Evolutionary conservation across 768 basidiomycete species (phyloP).

Genomic region (Pulveroboletus sp.): DNA sequence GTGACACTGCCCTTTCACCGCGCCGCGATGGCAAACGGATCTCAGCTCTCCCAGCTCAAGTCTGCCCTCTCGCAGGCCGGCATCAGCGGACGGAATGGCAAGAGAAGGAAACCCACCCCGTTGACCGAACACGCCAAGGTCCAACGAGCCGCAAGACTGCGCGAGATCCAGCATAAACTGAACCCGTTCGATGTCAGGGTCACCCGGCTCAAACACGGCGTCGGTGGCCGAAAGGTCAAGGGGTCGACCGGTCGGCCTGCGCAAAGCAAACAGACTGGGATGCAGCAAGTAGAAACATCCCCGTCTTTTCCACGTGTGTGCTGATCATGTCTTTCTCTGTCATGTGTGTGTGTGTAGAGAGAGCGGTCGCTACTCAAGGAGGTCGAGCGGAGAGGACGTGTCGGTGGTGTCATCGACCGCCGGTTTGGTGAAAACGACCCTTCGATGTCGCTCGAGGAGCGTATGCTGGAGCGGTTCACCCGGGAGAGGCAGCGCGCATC

Average conservation of each 20-base stretch:
- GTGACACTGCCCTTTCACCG: neutral
- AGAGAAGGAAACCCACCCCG: slow-evolving; percentile 61
- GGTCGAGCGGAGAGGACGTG: slow-evolving; percentile 71
- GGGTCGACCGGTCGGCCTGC: slow-evolving; percentile 81
- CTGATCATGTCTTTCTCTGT: slow-evolving; percentile 2
- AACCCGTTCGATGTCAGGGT: slow-evolving; percentile 95
- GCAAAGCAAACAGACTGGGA: slow-evolving; percentile 82
- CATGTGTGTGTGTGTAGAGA: slow-evolving; percentile 43
- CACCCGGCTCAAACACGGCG: slow-evolving; percentile 88
- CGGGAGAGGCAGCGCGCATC: slow-evolving; percentile 77
- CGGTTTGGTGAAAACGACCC: slow-evolving; percentile 97
- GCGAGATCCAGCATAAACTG: slow-evolving; percentile 77
- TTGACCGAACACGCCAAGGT: slow-evolving; percentile 74
- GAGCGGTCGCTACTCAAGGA: slow-evolving; percentile 88
- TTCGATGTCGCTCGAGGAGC: slow-evolving; percentile 88
- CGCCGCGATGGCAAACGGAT: slow-evolving; percentile 53
- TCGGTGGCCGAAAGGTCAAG: slow-evolving; percentile 82
- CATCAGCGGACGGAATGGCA: slow-evolving; percentile 54
- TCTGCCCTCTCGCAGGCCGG: slow-evolving; percentile 77
- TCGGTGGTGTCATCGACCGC: slow-evolving; percentile 87
- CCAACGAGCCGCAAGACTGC: slow-evolving; percentile 73
- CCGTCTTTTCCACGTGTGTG: neutral
- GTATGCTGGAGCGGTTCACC: slow-evolving; percentile 96
- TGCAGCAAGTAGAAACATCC: slow-evolving; percentile 67
- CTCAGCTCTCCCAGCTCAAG: slow-evolving; percentile 90